Base-by-base conservation (phyloP, 495 filamentous ascomycete genomes). In the Pyrenula aspistea region DNA sequence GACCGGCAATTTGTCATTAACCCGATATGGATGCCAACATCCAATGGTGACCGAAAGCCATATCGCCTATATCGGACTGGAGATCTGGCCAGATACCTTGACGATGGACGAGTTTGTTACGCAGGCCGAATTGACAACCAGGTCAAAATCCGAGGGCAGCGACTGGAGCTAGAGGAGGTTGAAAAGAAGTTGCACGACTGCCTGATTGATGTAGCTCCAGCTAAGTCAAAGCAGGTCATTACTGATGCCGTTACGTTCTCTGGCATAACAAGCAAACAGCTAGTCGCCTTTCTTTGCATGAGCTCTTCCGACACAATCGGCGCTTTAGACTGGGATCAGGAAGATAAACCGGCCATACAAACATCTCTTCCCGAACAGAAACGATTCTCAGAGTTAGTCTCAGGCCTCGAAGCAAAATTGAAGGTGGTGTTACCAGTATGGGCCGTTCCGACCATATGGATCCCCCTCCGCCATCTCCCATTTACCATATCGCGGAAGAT, bases 21-120 rank as follows among this genome's bases (percentile, higher is more conserved):
- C 24, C 78, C 77, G 1, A 58, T 55, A 22, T 80, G 72, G 73
- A 70, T 77, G 0, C 56, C 63, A 0, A 63, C 61, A 22, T 51
- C 60, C n/a, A 60, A 57, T 2, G 56, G 53, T 2, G 54, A 62
- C 0, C 68, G 67, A 0, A 64, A 69, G 21, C 53, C 53, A 3
- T 67, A 73, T 0, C 64, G 75, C 2, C 36, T 82, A 1, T 83
- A 83, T 56, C 76, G 75, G 62, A 80, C 77, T 0, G 77, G 78
- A 2, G 78, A 81, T 58, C 60, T 79, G 1, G 77, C 77, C 0
- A 61, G 63, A 15, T 76, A 77, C 50, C 68, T 71, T 25, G 25
- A 59, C 0, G 71, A 79, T 42, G 72, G 75, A 0, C 64, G 67
- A 12, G 61, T 79, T 22, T 54, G 67, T 47, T 78, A 76, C 59